Evolutionary conservation across 768 basidiomycete genomes (phyloP), one percentile per base, ranked within the genome.

Genomic region (Infundibulicybe gibba): DNA sequence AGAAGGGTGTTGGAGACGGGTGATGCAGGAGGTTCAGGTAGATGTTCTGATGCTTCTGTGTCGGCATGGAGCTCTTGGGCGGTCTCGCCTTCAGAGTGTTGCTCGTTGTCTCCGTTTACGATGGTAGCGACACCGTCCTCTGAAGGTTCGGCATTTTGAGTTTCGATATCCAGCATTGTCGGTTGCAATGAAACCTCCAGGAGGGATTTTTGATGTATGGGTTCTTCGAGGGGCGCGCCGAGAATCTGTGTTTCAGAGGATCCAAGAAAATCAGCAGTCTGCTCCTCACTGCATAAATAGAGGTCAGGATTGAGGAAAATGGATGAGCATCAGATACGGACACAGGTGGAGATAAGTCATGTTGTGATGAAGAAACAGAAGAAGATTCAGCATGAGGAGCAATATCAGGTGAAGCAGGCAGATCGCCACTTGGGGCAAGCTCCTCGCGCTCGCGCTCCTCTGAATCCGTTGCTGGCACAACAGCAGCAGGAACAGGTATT

Each of bases 21-120:
- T 4, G 81, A 84, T 15, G 73, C 71, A 25, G 81, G 80, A 21
- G 80, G 80, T 55, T 85, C 83, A 6, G 77, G 74, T 5, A 79
- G 61, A 55, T 81, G 76, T 41, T 80, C 78, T 46, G 62, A 59
- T 45, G 64, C 65, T 11, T 54, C 48, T 13, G 54, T 39, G 31
- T 60, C 61, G 14, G 48, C 34, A 21, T 58, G 54, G 3, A 52
- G 41, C 8, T 49, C 52, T 47, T 61, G 58, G 15, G 54, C 57
- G 39, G 53, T 49, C 35, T 54, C 49, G 9, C 44, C 42, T 10
- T 55, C 47, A 40, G 41, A 25, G 17, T 43, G 42, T 14, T 51
- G 45, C 31, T 53, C 60, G 17, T 54, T 49, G 33, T 53, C 53
- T n/a, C 53, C 51, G 41, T 56, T 68, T 54, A 44, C 61, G 52